Conservation (phyloP, 371 early-diverging fungal genomes). For the Coemansia sp. region DNA sequence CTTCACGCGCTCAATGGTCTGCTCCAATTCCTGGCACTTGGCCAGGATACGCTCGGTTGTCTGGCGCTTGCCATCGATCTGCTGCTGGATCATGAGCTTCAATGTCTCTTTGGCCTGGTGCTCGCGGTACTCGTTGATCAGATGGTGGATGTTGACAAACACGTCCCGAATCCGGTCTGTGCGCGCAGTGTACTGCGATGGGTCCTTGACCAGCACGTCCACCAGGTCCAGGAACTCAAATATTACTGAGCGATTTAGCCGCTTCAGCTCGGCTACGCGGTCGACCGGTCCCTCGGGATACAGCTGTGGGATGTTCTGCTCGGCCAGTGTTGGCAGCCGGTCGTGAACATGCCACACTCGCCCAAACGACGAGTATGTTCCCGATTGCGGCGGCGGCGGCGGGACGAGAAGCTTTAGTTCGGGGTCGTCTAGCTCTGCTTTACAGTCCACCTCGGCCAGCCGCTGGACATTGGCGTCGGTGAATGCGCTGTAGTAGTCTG, state of each 20-base stretch:
- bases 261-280: constrained; percentile 70
- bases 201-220: constrained; percentile 59
- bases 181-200: constrained; percentile 55
- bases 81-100: constrained; percentile 68
- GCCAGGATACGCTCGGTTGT: constrained; percentile 13
- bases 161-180: constrained; percentile 68
- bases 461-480: constrained; percentile 60
- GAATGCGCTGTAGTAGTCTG: constrained; percentile 65
- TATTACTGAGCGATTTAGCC: constrained; percentile 69
- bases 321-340: constrained; percentile 60
- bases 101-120: constrained; percentile 75
- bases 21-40: constrained; percentile 26
- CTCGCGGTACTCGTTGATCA: constrained; percentile 70
- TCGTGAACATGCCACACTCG: constrained; percentile 71
- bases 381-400: constrained; percentile 63
- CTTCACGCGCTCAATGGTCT: constrained; percentile 15
- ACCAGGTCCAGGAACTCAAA: constrained; percentile 69
- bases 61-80: constrained; percentile 53
- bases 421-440: constrained; percentile 17
- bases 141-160: constrained; percentile 73
- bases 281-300: constrained; percentile 64
- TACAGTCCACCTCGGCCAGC: constrained; percentile 46
- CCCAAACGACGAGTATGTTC: constrained; percentile 69
- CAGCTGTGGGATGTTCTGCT: constrained; percentile 67
- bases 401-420: constrained; percentile 59